These are phyloP conservation scores for Cetraspora pellucida DNA, from an alignment of 192 early-diverging fungal genomes.

Conservation along the genomic window DNA sequence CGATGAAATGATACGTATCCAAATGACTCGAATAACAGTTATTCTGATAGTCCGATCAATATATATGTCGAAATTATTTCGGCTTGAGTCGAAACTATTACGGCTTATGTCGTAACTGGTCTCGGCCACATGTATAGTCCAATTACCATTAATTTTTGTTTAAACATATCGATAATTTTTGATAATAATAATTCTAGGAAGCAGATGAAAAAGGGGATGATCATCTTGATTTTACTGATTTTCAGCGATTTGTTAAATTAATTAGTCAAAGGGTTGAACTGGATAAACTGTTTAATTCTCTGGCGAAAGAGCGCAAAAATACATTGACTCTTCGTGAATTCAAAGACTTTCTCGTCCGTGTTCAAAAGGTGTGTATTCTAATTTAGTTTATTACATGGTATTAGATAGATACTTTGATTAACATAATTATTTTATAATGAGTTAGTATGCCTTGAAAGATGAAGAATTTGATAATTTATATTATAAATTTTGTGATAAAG, in stretches of 20 bases:
- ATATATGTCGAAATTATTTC: too few relatives aligned
- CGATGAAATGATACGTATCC: too few relatives aligned
- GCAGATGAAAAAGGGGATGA: slow-evolving; percentile 57
- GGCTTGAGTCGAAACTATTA: too few relatives aligned
- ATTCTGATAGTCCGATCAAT: too few relatives aligned
- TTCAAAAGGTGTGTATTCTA: slow-evolving; percentile 55
- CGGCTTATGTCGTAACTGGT: too few relatives aligned
- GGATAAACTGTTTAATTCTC: slow-evolving; percentile 52
- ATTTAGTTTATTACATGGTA: too few relatives aligned
- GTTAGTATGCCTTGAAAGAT: slow-evolving; percentile 43
- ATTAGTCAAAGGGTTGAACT: slow-evolving; percentile 66
- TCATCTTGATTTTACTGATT: slow-evolving; percentile 55
- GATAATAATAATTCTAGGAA: slow-evolving; percentile 37
- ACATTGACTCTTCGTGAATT: slow-evolving; percentile 58
- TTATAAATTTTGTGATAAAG: slow-evolving; percentile 54
- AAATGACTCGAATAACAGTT: too few relatives aligned
- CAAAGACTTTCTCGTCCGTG: slow-evolving; percentile 50
- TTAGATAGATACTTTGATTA: too few relatives aligned
- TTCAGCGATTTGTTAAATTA: slow-evolving; percentile 62
- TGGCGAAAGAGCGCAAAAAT: slow-evolving; percentile 39
- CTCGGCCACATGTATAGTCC: too few relatives aligned
- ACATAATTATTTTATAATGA: slow-evolving; percentile 10
- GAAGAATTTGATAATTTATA: slow-evolving; percentile 60
- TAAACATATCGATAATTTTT: too few relatives aligned
- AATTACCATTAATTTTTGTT: too few relatives aligned